Conservation (phyloP, 306 rosid genomes). For the Glycine latifolia region DNA sequence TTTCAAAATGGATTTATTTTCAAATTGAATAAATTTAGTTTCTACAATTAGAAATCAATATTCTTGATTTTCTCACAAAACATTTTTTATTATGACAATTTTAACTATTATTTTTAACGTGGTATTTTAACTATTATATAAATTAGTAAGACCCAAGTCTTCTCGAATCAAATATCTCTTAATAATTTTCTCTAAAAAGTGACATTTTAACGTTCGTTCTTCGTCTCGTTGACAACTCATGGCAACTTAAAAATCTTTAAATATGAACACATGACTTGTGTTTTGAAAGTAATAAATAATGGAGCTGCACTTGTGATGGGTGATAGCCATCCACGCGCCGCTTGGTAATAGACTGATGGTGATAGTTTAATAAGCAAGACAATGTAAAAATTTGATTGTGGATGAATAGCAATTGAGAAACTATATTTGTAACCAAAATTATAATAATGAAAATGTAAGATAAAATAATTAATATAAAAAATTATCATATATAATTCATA, state of each 20-base stretch:
- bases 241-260: neutral
- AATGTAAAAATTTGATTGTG: too few species aligned
- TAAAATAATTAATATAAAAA: neutral
- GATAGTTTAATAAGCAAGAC: neutral
- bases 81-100: too few species aligned
- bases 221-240: neutral
- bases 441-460: neutral
- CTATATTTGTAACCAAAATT: neutral
- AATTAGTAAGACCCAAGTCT: neutral
- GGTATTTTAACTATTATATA: too few species aligned
- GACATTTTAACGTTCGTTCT: neutral
- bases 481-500: too few species aligned
- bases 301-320: constrained; percentile 2
- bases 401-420: neutral
- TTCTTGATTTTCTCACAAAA: too few species aligned
- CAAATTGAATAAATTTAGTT: too few species aligned
- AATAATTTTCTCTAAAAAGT: neutral
- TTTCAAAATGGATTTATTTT: too few species aligned
- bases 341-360: neutral
- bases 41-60: too few species aligned
- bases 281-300: neutral
- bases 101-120: too few species aligned
- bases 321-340: constrained; percentile 16
- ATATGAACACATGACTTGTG: constrained; percentile 28
- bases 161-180: neutral